Percentiles rank a stretch among this genome's conserved stretches.
Conservation (phyloP, 2,329 filamentous ascomycete species). For the Chaetomiaceae sp. region DNA sequence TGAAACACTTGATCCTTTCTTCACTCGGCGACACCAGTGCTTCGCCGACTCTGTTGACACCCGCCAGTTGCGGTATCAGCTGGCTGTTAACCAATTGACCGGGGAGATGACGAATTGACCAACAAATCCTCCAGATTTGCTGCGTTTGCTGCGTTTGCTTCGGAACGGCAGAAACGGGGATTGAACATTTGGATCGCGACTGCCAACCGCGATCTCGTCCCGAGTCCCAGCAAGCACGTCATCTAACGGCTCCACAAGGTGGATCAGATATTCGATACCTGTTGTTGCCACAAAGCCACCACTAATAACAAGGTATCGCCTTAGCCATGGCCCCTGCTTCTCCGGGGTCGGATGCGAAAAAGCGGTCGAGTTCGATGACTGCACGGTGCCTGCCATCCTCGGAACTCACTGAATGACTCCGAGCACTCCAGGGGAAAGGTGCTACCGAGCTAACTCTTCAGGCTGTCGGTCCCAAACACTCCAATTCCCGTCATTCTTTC, state of each 20-base stretch:
- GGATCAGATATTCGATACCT: slow-evolving; percentile 12
- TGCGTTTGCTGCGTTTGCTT: too few relatives aligned
- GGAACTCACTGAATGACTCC: not conserved
- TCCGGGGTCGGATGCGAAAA: slow-evolving; percentile 19
- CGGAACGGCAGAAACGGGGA: too few relatives aligned
- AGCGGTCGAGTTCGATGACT: slow-evolving; percentile 7
- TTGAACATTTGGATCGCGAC: too few relatives aligned
- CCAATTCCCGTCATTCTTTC: too few relatives aligned
- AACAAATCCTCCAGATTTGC: too few relatives aligned
- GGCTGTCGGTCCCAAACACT: too few relatives aligned
- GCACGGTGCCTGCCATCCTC: not conserved
- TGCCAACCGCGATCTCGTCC: not conserved
- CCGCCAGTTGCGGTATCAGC: too few relatives aligned
- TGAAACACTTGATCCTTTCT: not conserved
- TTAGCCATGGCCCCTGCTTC: not conserved
- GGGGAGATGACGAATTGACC: too few relatives aligned
- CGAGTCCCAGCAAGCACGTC: slow-evolving; percentile 19
- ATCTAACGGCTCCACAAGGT: slow-evolving; percentile 15
- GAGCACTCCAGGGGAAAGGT: not conserved
- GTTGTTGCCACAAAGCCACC: not conserved
- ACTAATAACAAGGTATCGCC: not conserved
- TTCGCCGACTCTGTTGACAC: too few relatives aligned
- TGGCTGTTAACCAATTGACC: too few relatives aligned
- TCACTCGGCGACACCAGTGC: not conserved
- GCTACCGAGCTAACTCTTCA: not conserved